phyloP scores from a whole-genome alignment of 805 yeast genomes.

The Yamadazyma laniorum region DNA sequence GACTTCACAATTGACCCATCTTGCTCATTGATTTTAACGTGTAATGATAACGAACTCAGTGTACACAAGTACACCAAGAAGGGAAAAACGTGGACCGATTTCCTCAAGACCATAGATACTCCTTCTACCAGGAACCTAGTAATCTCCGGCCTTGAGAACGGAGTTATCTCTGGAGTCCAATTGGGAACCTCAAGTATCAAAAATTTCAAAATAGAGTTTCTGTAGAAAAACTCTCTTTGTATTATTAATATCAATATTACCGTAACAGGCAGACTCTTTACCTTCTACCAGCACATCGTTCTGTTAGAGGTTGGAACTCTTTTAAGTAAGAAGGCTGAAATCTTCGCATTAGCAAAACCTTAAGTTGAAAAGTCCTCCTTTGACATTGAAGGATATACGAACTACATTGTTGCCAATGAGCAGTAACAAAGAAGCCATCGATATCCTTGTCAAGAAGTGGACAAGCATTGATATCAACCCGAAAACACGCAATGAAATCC shows the following conservation, averaged over 20 bases:
- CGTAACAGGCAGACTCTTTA: neutral
- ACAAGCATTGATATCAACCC: constrained; percentile 34
- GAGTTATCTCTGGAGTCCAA: neutral
- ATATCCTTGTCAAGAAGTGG: constrained; percentile 35
- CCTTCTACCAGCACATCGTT: neutral
- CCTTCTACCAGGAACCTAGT: neutral
- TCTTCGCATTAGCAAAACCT: too few relatives aligned
- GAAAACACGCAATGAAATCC: constrained; percentile 56
- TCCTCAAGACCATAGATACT: neutral
- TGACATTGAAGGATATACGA: too few relatives aligned
- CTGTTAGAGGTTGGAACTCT: too few relatives aligned
- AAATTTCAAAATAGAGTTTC: constrained; percentile 3
- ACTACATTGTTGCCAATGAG: too few relatives aligned
- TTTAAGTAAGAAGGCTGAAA: too few relatives aligned
- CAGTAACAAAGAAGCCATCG: constrained; percentile 10
- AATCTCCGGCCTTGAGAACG: constrained; percentile 3
- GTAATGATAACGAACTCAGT: constrained; percentile 19
- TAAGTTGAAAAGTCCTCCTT: too few relatives aligned
- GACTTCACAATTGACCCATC: constrained; percentile 37
- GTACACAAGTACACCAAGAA: constrained; percentile 40
- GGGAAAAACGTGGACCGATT: constrained; percentile 7
- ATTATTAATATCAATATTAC: neutral
- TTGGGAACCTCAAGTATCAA: neutral
- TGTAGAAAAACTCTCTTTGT: neutral
- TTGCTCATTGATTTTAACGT: constrained; percentile 28